These are phyloP conservation scores for Dipteronia sinensis DNA, from an alignment of 345 rosid genomes.

Conservation along the genomic window DNA sequence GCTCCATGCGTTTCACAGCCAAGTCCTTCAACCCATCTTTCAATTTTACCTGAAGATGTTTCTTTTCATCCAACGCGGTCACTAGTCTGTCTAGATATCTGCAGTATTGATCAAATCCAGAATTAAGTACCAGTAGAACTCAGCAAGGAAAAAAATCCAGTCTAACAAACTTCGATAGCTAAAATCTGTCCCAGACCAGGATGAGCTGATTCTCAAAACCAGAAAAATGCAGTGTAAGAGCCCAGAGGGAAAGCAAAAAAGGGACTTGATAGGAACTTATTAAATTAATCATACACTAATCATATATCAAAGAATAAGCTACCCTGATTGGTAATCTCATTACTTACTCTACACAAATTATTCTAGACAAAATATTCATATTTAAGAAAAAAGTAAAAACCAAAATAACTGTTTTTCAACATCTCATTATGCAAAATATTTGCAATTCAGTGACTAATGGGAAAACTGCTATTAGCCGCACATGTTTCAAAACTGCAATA, in stretches of 20 bases:
- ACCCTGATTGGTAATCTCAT: background rate
- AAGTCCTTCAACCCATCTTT: constrained; percentile 82
- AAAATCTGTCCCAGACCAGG: background rate
- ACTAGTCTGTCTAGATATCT: constrained; percentile 93
- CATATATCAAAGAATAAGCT: background rate
- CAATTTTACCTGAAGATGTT: constrained; percentile 75
- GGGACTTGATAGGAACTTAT: background rate
- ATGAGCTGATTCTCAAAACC: background rate
- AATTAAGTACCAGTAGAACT: background rate
- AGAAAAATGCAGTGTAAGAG: background rate
- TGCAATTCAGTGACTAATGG: background rate
- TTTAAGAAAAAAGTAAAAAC: background rate
- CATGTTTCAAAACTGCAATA: background rate
- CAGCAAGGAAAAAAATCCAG: background rate
- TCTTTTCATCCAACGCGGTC: constrained; percentile 78
- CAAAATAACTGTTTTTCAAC: background rate
- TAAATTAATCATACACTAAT: background rate
- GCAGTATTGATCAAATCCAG: constrained; percentile 26
- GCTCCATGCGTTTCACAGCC: constrained; percentile 83
- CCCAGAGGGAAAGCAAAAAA: background rate
- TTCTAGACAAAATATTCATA: background rate
- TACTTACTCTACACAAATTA: background rate
- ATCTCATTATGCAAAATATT: background rate
- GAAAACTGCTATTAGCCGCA: background rate
- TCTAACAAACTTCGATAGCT: background rate